Conservation (phyloP, 2,329 filamentous ascomycete genomes). For the Epichloe aotearoae region DNA sequence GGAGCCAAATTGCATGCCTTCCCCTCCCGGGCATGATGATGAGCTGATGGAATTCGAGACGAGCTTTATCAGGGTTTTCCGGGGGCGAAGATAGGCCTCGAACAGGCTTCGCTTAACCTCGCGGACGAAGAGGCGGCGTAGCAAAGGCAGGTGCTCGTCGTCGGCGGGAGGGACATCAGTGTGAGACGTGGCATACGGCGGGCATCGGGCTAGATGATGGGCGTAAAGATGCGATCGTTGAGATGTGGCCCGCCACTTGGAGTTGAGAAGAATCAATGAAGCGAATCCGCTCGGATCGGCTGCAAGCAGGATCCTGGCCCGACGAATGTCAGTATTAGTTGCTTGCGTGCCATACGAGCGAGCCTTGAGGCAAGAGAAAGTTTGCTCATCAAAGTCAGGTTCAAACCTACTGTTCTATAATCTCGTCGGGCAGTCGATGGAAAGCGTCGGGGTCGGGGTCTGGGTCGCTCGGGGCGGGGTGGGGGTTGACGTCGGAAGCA, state of each 20-base stretch:
- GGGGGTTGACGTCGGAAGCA: conserved; percentile 13
- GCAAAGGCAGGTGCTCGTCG: conserved; percentile 38
- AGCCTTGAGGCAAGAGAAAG: background rate
- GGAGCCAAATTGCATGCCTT: conserved; percentile 73
- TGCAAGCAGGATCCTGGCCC: conserved; percentile 43
- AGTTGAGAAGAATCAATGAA: conserved; percentile 51
- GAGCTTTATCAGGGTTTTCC: conserved; percentile 59
- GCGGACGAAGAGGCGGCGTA: conserved; percentile 53
- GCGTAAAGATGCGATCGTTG: conserved; percentile 51
- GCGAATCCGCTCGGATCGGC: conserved; percentile 52
- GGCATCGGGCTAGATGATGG: conserved; percentile 47
- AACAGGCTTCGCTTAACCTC: conserved; percentile 69
- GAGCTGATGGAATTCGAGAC: conserved; percentile 77
- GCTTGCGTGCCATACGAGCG: background rate
- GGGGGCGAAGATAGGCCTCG: conserved; percentile 59
- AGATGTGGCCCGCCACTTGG: conserved; percentile 51
- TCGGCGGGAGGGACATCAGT: conserved; percentile 23
- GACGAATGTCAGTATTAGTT: background rate
- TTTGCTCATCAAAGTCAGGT: background rate
- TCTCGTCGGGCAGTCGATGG: conserved; percentile 50
- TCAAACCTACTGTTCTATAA: conserved; percentile 51
- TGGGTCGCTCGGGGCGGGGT: conserved; percentile 12
- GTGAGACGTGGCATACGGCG: conserved; percentile 43
- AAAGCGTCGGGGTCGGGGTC: conserved; percentile 26
- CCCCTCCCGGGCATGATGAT: conserved; percentile 72